A percentile compares a stretch with the other conserved stretches of the same genome.
phyloP scores from a whole-genome alignment of 805 yeast species.

The Blastobotrys robertii region DNA sequence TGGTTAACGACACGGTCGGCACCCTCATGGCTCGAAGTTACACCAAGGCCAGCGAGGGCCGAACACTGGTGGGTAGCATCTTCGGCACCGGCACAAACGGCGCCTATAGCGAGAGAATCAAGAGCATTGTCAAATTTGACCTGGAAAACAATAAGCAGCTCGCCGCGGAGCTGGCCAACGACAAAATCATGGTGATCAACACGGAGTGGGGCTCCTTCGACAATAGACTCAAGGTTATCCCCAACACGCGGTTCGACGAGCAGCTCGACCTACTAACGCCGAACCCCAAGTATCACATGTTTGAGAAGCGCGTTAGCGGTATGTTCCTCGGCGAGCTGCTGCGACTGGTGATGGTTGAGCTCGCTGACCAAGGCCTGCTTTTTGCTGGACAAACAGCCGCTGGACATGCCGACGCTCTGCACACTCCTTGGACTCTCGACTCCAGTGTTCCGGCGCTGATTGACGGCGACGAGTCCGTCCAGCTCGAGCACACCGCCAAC shows the following conservation, averaged over 20 bases:
- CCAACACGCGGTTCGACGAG: slow-evolving; percentile 68
- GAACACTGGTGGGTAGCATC: slow-evolving; percentile 79
- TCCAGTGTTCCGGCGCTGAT: slow-evolving; percentile 80
- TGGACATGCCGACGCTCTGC: slow-evolving; percentile 24
- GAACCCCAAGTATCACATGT: slow-evolving; percentile 81
- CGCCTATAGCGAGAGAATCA: slow-evolving; percentile 75
- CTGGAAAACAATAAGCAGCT: slow-evolving; percentile 25
- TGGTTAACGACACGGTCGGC: slow-evolving; percentile 95
- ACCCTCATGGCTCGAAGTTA: slow-evolving; percentile 85
- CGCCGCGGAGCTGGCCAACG: slow-evolving; percentile 1
- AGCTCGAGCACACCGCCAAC: slow-evolving; percentile 29
- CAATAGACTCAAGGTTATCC: slow-evolving; percentile 64
- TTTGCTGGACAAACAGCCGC: slow-evolving; percentile 31
- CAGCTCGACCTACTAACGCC: slow-evolving; percentile 63
- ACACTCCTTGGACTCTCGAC: slow-evolving; percentile 69
- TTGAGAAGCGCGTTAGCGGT: slow-evolving; percentile 87
- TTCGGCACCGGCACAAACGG: slow-evolving; percentile 98
- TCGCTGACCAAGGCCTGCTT: slow-evolving; percentile 45
- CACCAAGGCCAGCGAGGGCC: slow-evolving; percentile 50
- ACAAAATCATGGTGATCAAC: slow-evolving; percentile 67
- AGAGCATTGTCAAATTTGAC: slow-evolving; percentile 66
- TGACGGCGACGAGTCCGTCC: slow-evolving; percentile 74
- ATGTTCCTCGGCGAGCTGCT: slow-evolving; percentile 89
- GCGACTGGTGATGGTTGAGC: slow-evolving; percentile 61
- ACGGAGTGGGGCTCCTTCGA: slow-evolving; percentile 99